These are phyloP conservation scores for Microstegium vimineum DNA, from an alignment of 176 grass and related monocot genomes.

Conservation along the genomic window DNA sequence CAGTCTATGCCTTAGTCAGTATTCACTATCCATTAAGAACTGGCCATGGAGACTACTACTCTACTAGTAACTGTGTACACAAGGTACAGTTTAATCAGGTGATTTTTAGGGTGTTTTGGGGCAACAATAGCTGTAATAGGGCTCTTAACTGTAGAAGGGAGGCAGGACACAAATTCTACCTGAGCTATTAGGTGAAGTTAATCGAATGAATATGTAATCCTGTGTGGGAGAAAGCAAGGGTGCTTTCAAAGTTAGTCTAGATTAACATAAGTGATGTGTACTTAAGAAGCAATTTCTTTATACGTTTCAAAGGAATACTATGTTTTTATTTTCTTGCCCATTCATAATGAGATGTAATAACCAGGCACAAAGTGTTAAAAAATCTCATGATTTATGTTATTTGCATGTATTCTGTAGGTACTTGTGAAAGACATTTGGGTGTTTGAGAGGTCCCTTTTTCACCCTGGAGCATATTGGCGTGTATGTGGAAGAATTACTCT, in stretches of 20 bases:
- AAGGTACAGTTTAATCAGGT: neutral
- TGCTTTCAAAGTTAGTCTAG: neutral
- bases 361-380: neutral
- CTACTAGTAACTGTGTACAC: neutral
- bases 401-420: constrained; percentile 45
- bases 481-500: constrained; percentile 52
- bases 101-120: neutral
- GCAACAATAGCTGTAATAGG: neutral
- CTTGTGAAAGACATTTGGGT: constrained; percentile 85
- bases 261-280: neutral
- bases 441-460: constrained; percentile 88
- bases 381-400: constrained; percentile 3
- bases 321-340: neutral
- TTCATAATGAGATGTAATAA: neutral
- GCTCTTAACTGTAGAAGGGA: neutral
- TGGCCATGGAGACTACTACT: neutral
- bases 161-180: neutral
- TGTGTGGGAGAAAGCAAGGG: neutral
- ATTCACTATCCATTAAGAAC: neutral
- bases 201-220: neutral
- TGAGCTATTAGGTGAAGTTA: neutral
- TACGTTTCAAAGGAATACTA: neutral
- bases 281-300: neutral
- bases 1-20: neutral
- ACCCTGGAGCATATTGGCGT: constrained; percentile 74